Evolutionary conservation across 768 basidiomycete genomes (phyloP).

Genomic region (Leucosporidium creatinivorum): DNA sequence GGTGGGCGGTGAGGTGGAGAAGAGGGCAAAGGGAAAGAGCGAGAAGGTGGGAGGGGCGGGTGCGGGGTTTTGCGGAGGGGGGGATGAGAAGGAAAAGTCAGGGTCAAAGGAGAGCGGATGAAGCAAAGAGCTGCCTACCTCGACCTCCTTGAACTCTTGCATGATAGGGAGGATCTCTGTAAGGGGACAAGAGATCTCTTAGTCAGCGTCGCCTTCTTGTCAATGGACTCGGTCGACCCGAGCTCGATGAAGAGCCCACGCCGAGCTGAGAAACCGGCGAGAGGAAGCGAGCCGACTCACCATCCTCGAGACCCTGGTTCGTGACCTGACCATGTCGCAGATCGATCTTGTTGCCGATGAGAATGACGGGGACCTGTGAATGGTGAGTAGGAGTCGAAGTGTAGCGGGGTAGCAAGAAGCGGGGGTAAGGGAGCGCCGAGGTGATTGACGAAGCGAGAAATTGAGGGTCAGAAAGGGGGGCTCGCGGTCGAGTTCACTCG

Average conservation of each 20-base stretch:
- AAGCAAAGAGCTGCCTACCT: constrained; percentile 2
- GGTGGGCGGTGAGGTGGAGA: too few relatives aligned
- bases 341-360: constrained; percentile 98
- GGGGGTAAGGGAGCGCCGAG: too few relatives aligned
- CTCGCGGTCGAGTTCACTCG: background rate
- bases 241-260: background rate
- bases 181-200: too few relatives aligned
- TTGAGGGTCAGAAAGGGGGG: background rate
- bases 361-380: constrained; percentile 89
- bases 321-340: constrained; percentile 86
- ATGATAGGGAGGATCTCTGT: constrained; percentile 86
- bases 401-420: too few relatives aligned
- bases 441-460: background rate
- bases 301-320: constrained; percentile 86
- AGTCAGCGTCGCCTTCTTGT: too few relatives aligned
- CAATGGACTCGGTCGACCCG: background rate
- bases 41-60: background rate
- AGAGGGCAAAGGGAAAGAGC: background rate
- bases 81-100: constrained; percentile 1
- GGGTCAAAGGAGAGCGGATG: background rate
- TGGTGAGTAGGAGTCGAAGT: too few relatives aligned
- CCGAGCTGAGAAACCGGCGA: background rate
- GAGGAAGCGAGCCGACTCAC: constrained; percentile 2
- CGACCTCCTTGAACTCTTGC: constrained; percentile 80
- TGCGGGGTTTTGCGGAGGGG: background rate